Evolutionary conservation across 75 land plant genomes (phyloP).

Genomic region (Sequoia sempervirens): DNA sequence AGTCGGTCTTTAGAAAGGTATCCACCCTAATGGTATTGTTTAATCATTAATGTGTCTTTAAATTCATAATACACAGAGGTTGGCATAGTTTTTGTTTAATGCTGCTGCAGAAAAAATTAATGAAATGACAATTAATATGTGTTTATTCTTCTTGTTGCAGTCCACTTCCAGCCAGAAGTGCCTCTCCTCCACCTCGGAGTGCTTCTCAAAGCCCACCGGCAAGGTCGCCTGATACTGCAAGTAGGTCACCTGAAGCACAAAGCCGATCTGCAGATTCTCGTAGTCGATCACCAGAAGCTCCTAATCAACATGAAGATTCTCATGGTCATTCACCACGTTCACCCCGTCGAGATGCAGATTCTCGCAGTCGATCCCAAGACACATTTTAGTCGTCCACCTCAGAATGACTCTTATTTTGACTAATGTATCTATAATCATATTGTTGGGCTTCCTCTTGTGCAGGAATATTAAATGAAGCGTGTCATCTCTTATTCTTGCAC

Average conservation of each 20-base stretch:
- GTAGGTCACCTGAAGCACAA: not conserved
- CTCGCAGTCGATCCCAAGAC: slow-evolving; percentile 4
- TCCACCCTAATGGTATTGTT: too few relatives aligned
- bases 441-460: slow-evolving; percentile 3
- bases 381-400: not conserved
- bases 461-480: slow-evolving; percentile 4
- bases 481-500: slow-evolving; percentile 9
- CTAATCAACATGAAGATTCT: not conserved
- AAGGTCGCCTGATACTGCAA: slow-evolving; percentile 6
- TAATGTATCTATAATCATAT: not conserved
- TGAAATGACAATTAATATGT: not conserved
- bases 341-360: not conserved
- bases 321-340: not conserved
- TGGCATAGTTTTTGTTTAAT: too few relatives aligned
- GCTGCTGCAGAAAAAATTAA: too few relatives aligned
- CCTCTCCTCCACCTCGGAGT: slow-evolving; percentile 1
- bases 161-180: not conserved
- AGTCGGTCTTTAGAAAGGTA: slow-evolving; percentile 10
- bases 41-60: too few relatives aligned
- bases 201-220: slow-evolving; percentile 5
- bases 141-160: not conserved
- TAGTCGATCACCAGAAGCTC: slow-evolving; percentile 9
- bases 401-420: not conserved
- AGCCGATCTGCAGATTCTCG: not conserved
- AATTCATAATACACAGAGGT: too few relatives aligned